A percentile compares a stretch with the other conserved stretches of the same genome.
Evolutionary conservation across 2,329 filamentous ascomycete genomes (phyloP).

Genomic region (Colletotrichum sp.): DNA sequence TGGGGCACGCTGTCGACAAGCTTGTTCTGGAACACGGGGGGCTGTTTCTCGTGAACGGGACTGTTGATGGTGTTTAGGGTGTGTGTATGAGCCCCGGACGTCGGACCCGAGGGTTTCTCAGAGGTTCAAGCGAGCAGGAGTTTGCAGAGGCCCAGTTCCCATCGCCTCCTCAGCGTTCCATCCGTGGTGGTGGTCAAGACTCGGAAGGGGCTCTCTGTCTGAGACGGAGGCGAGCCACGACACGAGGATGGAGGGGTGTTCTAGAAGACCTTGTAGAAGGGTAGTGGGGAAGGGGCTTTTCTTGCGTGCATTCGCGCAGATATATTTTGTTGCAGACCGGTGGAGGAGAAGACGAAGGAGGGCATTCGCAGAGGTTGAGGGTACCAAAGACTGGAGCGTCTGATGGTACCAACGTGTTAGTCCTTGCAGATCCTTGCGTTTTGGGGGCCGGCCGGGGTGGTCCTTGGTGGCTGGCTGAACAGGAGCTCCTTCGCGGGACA

Average conservation of each 20-base stretch:
- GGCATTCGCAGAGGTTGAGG: neutral
- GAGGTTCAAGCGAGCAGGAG: neutral
- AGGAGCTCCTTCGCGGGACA: neutral
- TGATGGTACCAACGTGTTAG: neutral
- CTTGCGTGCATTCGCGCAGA: slow-evolving; percentile 7
- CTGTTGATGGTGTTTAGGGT: neutral
- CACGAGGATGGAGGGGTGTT: slow-evolving; percentile 1
- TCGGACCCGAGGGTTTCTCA: neutral
- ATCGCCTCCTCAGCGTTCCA: neutral
- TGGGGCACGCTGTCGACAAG: neutral
- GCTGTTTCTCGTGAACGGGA: neutral
- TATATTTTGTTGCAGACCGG: slow-evolving; percentile 2
- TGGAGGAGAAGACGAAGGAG: slow-evolving; percentile 8
- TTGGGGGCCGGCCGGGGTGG: neutral
- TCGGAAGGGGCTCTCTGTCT: neutral
- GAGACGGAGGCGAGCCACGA: slow-evolving; percentile 1
- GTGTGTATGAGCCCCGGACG: neutral
- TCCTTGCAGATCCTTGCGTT: neutral
- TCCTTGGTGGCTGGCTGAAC: neutral
- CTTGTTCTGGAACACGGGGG: slow-evolving; percentile 9
- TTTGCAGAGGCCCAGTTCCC: neutral
- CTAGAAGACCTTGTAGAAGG: neutral
- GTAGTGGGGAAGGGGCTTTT: slow-evolving; percentile 5
- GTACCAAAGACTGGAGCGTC: neutral
- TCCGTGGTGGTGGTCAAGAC: neutral